These are phyloP conservation scores for Ophiocordyceps polyrhachis-furcata DNA, from an alignment of 2,329 filamentous ascomycete species.

Conservation along the genomic window DNA sequence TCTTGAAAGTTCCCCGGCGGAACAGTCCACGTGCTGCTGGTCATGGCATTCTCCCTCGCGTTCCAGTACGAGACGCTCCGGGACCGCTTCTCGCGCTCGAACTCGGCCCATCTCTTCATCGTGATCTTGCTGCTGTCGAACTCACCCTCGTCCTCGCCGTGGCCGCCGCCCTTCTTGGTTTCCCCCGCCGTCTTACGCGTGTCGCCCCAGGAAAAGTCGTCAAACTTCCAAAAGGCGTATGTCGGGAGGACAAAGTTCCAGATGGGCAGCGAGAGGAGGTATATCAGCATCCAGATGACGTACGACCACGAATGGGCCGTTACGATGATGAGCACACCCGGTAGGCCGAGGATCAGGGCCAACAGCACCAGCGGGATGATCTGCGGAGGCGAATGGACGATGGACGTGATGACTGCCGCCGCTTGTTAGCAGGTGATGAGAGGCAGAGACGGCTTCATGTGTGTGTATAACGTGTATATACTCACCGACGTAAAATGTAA, in stretches of 20 bases:
- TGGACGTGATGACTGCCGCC: constrained; percentile 58
- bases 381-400: constrained; percentile 57
- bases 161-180: constrained; percentile 65
- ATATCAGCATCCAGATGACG: constrained; percentile 92
- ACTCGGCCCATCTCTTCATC: constrained; percentile 98
- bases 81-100: constrained; percentile 49
- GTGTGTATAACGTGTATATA: no score
- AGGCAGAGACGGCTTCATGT: no score
- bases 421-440: constrained; percentile 1
- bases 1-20: constrained; percentile 28
- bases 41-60: constrained; percentile 29
- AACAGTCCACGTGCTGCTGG: constrained; percentile 24
- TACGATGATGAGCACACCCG: constrained; percentile 75
- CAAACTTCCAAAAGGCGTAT: constrained; percentile 99
- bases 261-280: constrained; percentile 76
- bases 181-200: constrained; percentile 90
- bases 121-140: constrained; percentile 98
- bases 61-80: constrained; percentile 30
- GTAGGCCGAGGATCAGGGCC: constrained; percentile 79
- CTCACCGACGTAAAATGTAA: constrained; percentile 90
- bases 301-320: constrained; percentile 90
- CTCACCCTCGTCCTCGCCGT: constrained; percentile 78
- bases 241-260: constrained; percentile 94
- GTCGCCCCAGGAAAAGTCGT: constrained; percentile 98
- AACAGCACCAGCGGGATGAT: constrained; percentile 82